Percentiles rank a stretch among this genome's conserved stretches.
Evolutionary conservation across 768 basidiomycete genomes (phyloP).

Genomic region (Coprinopsis strossmayeri): DNA sequence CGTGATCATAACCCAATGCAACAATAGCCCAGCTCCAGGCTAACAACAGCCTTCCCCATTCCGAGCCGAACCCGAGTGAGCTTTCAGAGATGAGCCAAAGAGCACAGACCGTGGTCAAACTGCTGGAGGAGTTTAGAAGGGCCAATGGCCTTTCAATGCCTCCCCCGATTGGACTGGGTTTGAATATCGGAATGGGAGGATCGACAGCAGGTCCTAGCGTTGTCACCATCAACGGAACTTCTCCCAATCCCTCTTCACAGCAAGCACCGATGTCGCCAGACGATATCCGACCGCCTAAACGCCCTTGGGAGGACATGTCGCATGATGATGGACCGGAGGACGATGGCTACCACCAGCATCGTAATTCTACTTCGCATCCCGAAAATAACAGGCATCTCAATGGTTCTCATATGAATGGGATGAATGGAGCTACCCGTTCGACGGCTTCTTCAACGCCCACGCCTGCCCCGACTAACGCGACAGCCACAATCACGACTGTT

Average conservation of each 20-base stretch:
- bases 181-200: too few relatives aligned
- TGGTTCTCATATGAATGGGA: neutral
- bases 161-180: too few relatives aligned
- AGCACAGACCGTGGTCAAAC: constrained; percentile 59
- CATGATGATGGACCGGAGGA: constrained; percentile 32
- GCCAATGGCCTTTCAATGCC: constrained; percentile 18
- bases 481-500: constrained; percentile 53
- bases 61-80: constrained; percentile 33
- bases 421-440: neutral
- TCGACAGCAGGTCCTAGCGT: neutral
- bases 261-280: constrained; percentile 29
- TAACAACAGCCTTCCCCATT: constrained; percentile 42
- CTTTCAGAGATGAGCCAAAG: constrained; percentile 64
- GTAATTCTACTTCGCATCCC: neutral
- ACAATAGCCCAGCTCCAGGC: constrained; percentile 37
- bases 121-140: constrained; percentile 56
- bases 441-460: constrained; percentile 19
- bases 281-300: constrained; percentile 60
- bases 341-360: constrained; percentile 12
- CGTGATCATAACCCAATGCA: constrained; percentile 1
- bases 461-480: constrained; percentile 10
- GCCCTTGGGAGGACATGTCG: constrained; percentile 74
- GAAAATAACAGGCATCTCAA: neutral
- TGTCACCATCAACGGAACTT: neutral
- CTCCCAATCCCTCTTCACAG: neutral